Evolutionary conservation across 768 basidiomycete genomes (phyloP).

Genomic region (Mycena chlorophos): DNA sequence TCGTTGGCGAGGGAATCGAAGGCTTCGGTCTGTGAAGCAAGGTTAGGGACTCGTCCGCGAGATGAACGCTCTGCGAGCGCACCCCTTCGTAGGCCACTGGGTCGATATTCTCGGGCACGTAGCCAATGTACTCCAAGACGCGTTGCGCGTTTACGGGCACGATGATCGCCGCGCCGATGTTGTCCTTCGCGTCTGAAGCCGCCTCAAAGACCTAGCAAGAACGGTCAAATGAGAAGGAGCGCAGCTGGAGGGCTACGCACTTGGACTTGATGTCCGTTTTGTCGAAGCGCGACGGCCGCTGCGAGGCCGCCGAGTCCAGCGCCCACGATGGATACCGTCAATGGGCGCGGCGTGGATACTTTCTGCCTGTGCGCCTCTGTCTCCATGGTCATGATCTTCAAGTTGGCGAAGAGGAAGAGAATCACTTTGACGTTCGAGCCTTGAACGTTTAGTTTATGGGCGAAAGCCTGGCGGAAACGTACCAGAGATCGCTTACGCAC

Average conservation of each 20-base stretch:
- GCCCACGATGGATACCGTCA: conserved; percentile 5
- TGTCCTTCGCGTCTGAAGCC: background rate
- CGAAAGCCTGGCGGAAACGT: too few species aligned
- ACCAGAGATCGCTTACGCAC: too few species aligned
- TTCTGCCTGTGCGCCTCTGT: too few species aligned
- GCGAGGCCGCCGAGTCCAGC: conserved; percentile 7
- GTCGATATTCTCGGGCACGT: background rate
- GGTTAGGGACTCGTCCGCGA: background rate
- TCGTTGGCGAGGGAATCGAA: background rate
- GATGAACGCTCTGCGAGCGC: background rate
- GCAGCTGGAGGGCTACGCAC: background rate
- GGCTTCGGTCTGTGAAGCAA: background rate
- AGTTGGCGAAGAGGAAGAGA: too few species aligned
- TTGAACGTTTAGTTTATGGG: too few species aligned
- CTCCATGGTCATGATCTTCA: too few species aligned
- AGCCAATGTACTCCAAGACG: conserved; percentile 1
- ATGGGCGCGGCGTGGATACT: background rate
- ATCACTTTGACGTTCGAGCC: too few species aligned
- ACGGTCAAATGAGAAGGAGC: too few species aligned
- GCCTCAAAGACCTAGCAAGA: conserved; percentile 12
- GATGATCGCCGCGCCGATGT: conserved; percentile 4
- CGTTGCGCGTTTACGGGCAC: conserved; percentile 2
- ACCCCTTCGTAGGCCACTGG: background rate
- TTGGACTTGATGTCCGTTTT: conserved; percentile 5
- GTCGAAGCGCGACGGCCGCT: conserved; percentile 5